Evolutionary conservation across 352 stramenopile species (phyloP).

Genomic region (Phytophthora palmivora): DNA sequence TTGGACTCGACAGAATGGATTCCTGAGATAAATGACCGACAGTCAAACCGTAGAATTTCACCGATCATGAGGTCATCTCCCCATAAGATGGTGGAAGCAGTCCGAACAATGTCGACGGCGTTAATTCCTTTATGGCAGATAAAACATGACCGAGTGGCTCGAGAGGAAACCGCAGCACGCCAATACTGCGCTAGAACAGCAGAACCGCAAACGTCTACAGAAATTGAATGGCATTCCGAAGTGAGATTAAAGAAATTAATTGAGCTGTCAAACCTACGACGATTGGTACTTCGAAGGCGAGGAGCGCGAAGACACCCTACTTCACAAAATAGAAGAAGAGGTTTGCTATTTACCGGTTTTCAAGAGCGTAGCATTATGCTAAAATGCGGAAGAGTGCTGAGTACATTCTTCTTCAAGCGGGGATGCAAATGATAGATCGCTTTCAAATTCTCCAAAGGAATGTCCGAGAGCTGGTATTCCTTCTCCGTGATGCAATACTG

Average conservation of each 20-base stretch:
- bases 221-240: not conserved
- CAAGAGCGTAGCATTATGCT: slow-evolving; percentile 1
- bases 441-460: slow-evolving; percentile 26
- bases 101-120: slow-evolving; percentile 15
- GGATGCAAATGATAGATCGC: slow-evolving; percentile 36
- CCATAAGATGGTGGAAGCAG: slow-evolving; percentile 16
- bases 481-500: slow-evolving; percentile 38
- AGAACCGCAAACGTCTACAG: not conserved
- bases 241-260: slow-evolving; percentile 16
- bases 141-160: slow-evolving; percentile 6
- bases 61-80: slow-evolving; percentile 1
- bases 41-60: slow-evolving; percentile 4
- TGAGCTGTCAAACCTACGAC: not conserved
- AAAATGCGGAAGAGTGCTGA: slow-evolving; percentile 17
- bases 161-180: not conserved
- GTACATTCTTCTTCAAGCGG: slow-evolving; percentile 28
- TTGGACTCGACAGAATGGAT: slow-evolving; percentile 2
- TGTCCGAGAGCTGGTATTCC: slow-evolving; percentile 32
- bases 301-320: slow-evolving; percentile 7
- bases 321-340: slow-evolving; percentile 5
- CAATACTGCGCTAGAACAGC: not conserved
- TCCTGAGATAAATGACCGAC: slow-evolving; percentile 1
- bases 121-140: slow-evolving; percentile 13
- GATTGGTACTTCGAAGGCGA: slow-evolving; percentile 4
- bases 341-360: slow-evolving; percentile 12